These are phyloP conservation scores for Pichia pseudocactophila DNA, from an alignment of 805 yeast genomes.

Conservation along the genomic window DNA sequence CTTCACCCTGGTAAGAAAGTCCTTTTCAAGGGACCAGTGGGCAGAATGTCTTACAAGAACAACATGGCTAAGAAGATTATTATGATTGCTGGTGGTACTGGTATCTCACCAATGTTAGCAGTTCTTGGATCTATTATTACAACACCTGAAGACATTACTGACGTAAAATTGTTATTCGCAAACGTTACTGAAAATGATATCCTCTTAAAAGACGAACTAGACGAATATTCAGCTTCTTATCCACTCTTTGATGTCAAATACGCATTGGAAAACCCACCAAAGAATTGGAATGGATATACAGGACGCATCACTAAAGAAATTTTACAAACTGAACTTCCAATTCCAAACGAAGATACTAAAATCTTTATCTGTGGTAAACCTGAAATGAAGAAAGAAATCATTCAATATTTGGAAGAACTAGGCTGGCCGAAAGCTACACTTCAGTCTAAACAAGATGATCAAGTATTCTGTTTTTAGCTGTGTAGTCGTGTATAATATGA, in stretches of 20 bases:
- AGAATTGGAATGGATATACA: slow-evolving; percentile 39
- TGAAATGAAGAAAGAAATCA: slow-evolving; percentile 49
- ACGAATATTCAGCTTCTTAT: slow-evolving; percentile 54
- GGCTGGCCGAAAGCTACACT: slow-evolving; percentile 45
- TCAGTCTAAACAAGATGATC: slow-evolving; percentile 27
- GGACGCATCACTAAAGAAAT: slow-evolving; percentile 57
- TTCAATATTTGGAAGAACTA: slow-evolving; percentile 42
- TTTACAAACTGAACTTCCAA: slow-evolving; percentile 46
- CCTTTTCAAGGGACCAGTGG: slow-evolving; percentile 72
- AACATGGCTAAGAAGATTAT: slow-evolving; percentile 58
- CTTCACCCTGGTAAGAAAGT: slow-evolving; percentile 58
- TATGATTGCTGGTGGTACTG: slow-evolving; percentile 79
- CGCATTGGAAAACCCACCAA: slow-evolving; percentile 43
- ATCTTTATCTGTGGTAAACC: slow-evolving; percentile 71
- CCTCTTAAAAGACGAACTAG: slow-evolving; percentile 60
- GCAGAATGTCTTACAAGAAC: slow-evolving; percentile 49
- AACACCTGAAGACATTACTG: slow-evolving; percentile 56
- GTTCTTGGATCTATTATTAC: slow-evolving; percentile 64
- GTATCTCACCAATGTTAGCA: slow-evolving; percentile 85
- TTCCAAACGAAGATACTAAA: slow-evolving; percentile 38
- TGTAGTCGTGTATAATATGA: neutral
- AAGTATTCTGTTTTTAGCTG: slow-evolving; percentile 28
- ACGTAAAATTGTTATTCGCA: slow-evolving; percentile 55
- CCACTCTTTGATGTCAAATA: slow-evolving; percentile 57
- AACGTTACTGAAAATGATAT: slow-evolving; percentile 74